These are phyloP conservation scores for Apiospora rasikravindrae DNA, from an alignment of 2,329 filamentous ascomycete species.

Conservation along the genomic window DNA sequence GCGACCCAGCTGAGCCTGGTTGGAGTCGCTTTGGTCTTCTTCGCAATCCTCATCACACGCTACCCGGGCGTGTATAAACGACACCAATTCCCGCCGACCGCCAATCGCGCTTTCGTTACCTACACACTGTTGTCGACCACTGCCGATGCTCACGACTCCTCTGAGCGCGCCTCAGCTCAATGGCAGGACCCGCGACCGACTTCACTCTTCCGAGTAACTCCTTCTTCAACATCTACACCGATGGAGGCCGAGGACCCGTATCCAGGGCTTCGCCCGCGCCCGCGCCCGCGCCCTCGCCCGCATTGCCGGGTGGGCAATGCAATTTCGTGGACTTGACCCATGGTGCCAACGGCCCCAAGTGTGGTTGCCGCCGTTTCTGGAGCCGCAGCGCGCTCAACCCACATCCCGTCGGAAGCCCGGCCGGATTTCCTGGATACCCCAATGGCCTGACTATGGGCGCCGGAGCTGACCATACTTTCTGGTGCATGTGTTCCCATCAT, in stretches of 20 bases:
- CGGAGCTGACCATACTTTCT: constrained; percentile 48
- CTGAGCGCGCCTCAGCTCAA: constrained; percentile 46
- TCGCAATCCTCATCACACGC: constrained; percentile 22
- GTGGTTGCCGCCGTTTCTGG: constrained; percentile 68
- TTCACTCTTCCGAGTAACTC: constrained; percentile 48
- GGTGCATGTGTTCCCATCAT: constrained; percentile 69
- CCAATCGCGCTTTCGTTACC: constrained; percentile 25
- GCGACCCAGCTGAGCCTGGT: constrained; percentile 37
- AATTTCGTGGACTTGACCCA: constrained; percentile 62
- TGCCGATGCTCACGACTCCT: constrained; percentile 38
- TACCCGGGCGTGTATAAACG: constrained; percentile 24
- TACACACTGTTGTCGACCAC: constrained; percentile 24
- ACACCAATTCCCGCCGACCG: constrained; percentile 16
- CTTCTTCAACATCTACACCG: constrained; percentile 62
- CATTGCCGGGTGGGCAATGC: constrained; percentile 59
- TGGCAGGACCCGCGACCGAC: constrained; percentile 59
- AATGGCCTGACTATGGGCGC: constrained; percentile 28
- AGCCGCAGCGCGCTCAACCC: constrained; percentile 46
- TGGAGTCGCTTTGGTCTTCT: constrained; percentile 33
- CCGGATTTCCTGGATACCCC: constrained; percentile 31
- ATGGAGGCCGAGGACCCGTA: constrained; percentile 43
- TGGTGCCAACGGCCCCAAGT: constrained; percentile 57
- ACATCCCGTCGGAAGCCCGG: constrained; percentile 34
- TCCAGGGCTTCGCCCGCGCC: constrained; percentile 34
- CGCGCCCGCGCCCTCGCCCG: constrained; percentile 33